Evolutionary conservation across 257 asterid genomes (phyloP).

Genomic region (Gardenia jasminoides): DNA sequence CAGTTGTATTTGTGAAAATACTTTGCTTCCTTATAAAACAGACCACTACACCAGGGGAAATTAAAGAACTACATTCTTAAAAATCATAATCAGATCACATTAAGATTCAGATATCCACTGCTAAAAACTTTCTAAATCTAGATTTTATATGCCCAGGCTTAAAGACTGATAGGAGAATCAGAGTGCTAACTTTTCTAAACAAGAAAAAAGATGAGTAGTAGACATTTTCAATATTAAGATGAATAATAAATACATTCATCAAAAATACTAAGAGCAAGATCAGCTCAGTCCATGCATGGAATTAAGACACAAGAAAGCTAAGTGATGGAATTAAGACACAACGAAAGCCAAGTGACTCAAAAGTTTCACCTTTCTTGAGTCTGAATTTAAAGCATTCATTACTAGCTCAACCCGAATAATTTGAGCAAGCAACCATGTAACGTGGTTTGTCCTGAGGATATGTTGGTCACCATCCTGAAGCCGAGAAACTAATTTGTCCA

Average conservation of each 20-base stretch:
- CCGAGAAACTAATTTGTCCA: constrained; percentile 86
- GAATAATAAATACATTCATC: background rate
- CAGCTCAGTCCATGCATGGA: background rate
- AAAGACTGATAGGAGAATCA: background rate
- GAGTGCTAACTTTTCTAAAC: background rate
- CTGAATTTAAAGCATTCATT: constrained; percentile 78
- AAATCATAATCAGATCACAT: too few relatives aligned
- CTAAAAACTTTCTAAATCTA: background rate
- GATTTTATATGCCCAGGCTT: background rate
- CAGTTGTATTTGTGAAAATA: background rate
- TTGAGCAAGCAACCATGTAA: constrained; percentile 96
- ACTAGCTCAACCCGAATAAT: constrained; percentile 95
- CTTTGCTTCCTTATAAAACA: background rate
- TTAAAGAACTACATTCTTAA: background rate
- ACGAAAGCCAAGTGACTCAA: background rate
- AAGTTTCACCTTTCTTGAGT: constrained; percentile 76
- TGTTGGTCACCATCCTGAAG: constrained; percentile 87
- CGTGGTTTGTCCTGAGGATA: constrained; percentile 92
- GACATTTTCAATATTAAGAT: background rate
- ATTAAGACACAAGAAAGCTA: background rate
- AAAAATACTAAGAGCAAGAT: background rate
- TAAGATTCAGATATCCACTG: background rate
- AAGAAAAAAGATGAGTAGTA: constrained; percentile 5
- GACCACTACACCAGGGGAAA: background rate
- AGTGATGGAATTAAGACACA: too few relatives aligned